Evolutionary conservation across 495 filamentous ascomycete genomes (phyloP).

Genomic region (Talaromyces thailandensis): DNA sequence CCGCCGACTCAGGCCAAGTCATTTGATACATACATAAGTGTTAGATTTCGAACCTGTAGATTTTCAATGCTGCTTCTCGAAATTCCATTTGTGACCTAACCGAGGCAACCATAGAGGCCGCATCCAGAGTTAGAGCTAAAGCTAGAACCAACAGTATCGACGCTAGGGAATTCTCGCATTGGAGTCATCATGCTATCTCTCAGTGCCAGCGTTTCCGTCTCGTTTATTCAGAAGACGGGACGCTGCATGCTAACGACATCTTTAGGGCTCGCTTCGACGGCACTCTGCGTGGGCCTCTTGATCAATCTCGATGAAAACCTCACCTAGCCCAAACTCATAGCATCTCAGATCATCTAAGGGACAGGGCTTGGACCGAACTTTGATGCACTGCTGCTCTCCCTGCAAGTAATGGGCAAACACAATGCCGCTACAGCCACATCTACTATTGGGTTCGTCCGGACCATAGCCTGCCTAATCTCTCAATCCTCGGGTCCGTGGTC

Average conservation of each 20-base stretch:
- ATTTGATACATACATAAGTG: too few species aligned
- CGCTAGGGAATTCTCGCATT: neutral
- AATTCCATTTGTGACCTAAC: too few species aligned
- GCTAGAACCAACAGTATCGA: neutral
- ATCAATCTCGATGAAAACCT: slow-evolving; percentile 42
- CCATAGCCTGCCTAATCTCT: slow-evolving; percentile 35
- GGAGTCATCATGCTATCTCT: slow-evolving; percentile 12
- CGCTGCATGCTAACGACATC: slow-evolving; percentile 45
- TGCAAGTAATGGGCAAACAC: slow-evolving; percentile 22
- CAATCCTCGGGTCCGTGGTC: slow-evolving; percentile 63
- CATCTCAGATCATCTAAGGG: slow-evolving; percentile 39
- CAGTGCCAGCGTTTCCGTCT: slow-evolving; percentile 24
- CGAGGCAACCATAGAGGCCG: neutral
- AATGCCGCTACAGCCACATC: slow-evolving; percentile 32
- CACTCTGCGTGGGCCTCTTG: slow-evolving; percentile 57
- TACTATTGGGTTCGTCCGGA: slow-evolving; percentile 27
- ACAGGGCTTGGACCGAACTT: slow-evolving; percentile 60
- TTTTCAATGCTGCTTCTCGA: too few species aligned
- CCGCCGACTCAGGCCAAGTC: neutral
- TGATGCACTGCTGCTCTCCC: slow-evolving; percentile 39
- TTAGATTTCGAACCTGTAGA: neutral
- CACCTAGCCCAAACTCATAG: slow-evolving; percentile 51
- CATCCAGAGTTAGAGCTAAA: neutral
- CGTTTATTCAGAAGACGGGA: slow-evolving; percentile 42
- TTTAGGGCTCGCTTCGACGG: slow-evolving; percentile 46